These are phyloP conservation scores for Coniochaeta ligniaria DNA, from an alignment of 2,329 filamentous ascomycete genomes.

Conservation along the genomic window DNA sequence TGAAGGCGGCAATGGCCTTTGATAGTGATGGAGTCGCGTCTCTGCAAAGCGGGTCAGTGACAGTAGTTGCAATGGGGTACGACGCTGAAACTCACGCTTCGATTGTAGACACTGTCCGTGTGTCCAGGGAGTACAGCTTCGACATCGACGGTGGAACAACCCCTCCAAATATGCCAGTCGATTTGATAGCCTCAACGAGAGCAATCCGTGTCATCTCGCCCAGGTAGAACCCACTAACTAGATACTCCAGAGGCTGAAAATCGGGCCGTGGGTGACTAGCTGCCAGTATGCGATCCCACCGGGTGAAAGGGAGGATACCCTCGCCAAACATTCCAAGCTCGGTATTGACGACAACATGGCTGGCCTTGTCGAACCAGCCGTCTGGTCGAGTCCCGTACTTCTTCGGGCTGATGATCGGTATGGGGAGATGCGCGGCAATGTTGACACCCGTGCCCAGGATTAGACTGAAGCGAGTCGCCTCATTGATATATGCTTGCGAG, in stretches of 20 bases:
- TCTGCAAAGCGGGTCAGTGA: conserved; percentile 20
- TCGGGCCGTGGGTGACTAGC: conserved; percentile 45
- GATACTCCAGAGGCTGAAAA: conserved; percentile 55
- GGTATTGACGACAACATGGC: conserved; percentile 60
- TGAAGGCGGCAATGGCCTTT: conserved; percentile 40
- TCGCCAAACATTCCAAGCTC: conserved; percentile 61
- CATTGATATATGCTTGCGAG: conserved; percentile 53
- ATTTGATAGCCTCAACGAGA: conserved; percentile 50
- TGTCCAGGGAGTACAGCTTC: conserved; percentile 50
- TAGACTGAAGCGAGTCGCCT: conserved; percentile 53
- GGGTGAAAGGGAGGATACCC: conserved; percentile 50
- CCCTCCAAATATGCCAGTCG: conserved; percentile 47
- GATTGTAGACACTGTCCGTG: conserved; percentile 51
- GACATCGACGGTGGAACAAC: conserved; percentile 45
- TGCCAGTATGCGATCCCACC: conserved; percentile 51
- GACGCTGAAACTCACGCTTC: conserved; percentile 40
- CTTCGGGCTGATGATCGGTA: conserved; percentile 41
- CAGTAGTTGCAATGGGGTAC: not conserved
- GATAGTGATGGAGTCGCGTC: conserved; percentile 35
- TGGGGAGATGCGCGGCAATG: conserved; percentile 56
- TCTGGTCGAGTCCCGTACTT: conserved; percentile 52
- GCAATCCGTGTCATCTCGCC: conserved; percentile 56
- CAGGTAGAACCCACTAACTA: conserved; percentile 59
- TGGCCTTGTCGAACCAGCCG: conserved; percentile 50
- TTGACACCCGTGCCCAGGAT: conserved; percentile 64